phyloP scores from a whole-genome alignment of 2,329 filamentous ascomycete genomes.

The Aspergillus sergii region DNA sequence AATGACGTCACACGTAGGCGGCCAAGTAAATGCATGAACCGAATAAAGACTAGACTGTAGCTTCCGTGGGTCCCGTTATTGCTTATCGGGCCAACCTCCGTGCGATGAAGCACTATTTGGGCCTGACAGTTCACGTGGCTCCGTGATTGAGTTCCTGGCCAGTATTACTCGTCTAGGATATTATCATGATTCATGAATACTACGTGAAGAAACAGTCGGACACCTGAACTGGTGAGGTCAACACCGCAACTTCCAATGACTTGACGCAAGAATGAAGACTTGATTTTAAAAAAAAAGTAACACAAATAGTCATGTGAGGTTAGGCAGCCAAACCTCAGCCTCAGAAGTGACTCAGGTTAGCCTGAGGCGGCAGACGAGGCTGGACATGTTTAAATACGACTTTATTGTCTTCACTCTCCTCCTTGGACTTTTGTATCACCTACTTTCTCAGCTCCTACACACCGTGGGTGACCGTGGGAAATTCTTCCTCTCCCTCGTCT shows the following conservation, averaged over 20 bases:
- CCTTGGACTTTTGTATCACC: neutral
- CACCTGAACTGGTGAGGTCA: neutral
- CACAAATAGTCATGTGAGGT: neutral
- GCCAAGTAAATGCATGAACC: too few species aligned
- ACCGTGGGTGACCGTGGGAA: neutral
- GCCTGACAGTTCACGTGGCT: too few species aligned
- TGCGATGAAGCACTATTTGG: too few species aligned
- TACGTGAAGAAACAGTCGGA: neutral
- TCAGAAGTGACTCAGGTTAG: neutral
- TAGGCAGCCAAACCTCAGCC: constrained; percentile 1
- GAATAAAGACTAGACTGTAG: too few species aligned
- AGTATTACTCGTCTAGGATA: too few species aligned
- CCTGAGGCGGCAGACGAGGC: neutral
- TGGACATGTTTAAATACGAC: neutral
- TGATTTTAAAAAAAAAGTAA: neutral
- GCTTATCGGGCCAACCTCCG: neutral
- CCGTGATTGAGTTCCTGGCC: too few species aligned
- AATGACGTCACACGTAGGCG: too few species aligned
- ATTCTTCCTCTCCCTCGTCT: neutral
- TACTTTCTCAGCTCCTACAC: neutral
- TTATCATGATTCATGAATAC: too few species aligned
- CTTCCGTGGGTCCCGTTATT: neutral
- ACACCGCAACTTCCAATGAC: neutral
- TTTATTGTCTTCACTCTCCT: neutral
- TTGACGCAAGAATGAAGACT: too few species aligned